Conservation (phyloP, 2,329 filamentous ascomycete genomes). For the Calonectria pauciramosa region DNA sequence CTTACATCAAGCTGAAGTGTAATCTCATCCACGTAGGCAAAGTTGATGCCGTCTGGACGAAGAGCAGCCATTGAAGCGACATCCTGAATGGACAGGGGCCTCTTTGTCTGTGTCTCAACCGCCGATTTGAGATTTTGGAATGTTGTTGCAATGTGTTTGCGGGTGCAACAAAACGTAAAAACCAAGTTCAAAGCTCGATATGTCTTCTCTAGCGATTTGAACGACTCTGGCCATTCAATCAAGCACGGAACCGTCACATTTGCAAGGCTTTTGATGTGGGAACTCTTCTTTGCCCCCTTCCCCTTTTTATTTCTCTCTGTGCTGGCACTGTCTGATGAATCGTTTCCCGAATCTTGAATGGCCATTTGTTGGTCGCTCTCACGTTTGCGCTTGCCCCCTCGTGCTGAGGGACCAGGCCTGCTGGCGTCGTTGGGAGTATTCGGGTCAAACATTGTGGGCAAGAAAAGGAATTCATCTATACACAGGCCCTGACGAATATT, state of each 20-base stretch:
- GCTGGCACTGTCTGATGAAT: conserved; percentile 18
- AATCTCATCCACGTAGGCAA: conserved; percentile 88
- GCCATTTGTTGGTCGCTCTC: conserved; percentile 19
- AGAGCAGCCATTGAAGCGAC: conserved; percentile 85
- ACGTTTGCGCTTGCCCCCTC: conserved; percentile 41
- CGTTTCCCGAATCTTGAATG: conserved; percentile 23
- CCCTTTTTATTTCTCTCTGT: conserved; percentile 17
- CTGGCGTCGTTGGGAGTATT: background rate
- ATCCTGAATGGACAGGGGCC: conserved; percentile 79
- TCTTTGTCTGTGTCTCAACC: conserved; percentile 86
- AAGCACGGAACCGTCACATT: conserved; percentile 46
- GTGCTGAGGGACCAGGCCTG: background rate
- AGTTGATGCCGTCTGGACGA: conserved; percentile 83
- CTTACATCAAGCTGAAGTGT: conserved; percentile 85
- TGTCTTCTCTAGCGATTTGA: conserved; percentile 80
- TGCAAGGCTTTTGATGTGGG: conserved; percentile 32
- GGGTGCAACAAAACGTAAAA: conserved; percentile 93
- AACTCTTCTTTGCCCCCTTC: conserved; percentile 22
- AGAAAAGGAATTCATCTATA: conserved; percentile 19
- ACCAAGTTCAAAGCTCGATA: conserved; percentile 92
- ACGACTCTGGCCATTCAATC: conserved; percentile 79
- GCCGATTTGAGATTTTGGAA: conserved; percentile 89
- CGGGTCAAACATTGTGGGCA: conserved; percentile 16
- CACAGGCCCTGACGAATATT: background rate
- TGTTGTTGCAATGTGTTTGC: conserved; percentile 92